These are phyloP conservation scores for Lecanosticta acicola DNA, from an alignment of 2,329 filamentous ascomycete species.

Conservation along the genomic window DNA sequence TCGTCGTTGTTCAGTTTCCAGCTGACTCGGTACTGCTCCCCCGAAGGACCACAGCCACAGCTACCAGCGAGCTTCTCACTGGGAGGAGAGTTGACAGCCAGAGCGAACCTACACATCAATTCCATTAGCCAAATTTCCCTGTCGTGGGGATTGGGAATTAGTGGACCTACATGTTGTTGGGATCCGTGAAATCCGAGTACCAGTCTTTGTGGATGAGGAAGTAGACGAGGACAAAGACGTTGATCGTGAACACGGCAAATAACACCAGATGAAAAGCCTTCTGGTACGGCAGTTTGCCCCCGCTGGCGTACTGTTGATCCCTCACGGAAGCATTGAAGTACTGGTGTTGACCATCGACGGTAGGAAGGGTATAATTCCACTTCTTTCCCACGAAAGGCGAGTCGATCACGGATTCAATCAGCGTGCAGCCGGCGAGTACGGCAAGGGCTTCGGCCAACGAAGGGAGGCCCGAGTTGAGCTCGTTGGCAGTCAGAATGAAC, in stretches of 20 bases:
- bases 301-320: slow-evolving; percentile 65
- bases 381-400: slow-evolving; percentile 53
- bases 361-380: slow-evolving; percentile 35
- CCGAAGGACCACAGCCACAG: slow-evolving; percentile 52
- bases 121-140: background rate
- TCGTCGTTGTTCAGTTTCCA: slow-evolving; percentile 38
- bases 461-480: slow-evolving; percentile 50
- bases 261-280: slow-evolving; percentile 63
- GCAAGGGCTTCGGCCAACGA: slow-evolving; percentile 70
- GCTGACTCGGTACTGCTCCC: slow-evolving; percentile 43
- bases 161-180: slow-evolving; percentile 54
- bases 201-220: slow-evolving; percentile 55
- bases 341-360: slow-evolving; percentile 44
- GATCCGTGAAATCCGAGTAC: slow-evolving; percentile 74
- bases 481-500: slow-evolving; percentile 34
- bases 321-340: slow-evolving; percentile 59
- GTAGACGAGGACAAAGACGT: slow-evolving; percentile 60
- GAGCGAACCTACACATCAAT: slow-evolving; percentile 11
- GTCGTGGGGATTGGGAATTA: background rate
- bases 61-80: slow-evolving; percentile 48
- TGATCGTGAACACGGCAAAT: slow-evolving; percentile 60
- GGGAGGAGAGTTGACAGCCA: slow-evolving; percentile 55
- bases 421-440: slow-evolving; percentile 61
- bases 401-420: slow-evolving; percentile 56
- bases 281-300: slow-evolving; percentile 57